Evolutionary conservation across 306 rosid genomes (phyloP).

Genomic region (Gillenia trifoliata): DNA sequence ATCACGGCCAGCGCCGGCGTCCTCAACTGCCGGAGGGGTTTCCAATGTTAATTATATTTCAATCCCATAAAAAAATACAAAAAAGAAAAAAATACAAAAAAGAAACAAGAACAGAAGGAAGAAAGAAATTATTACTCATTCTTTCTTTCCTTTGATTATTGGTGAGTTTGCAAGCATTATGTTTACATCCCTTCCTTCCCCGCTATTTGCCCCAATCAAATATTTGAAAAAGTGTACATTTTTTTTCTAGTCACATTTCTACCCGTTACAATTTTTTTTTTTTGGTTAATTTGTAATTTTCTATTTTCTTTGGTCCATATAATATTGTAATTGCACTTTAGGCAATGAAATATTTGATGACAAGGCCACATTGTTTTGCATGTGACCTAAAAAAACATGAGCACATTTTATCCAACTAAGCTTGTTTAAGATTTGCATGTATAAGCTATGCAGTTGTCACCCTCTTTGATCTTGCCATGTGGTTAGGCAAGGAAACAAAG

Average conservation of each 20-base stretch:
- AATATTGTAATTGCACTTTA: neutral
- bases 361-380: constrained; percentile 6
- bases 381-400: constrained; percentile 9
- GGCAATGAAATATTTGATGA: constrained; percentile 9
- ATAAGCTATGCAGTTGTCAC: constrained; percentile 9
- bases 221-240: constrained; percentile 58
- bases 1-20: constrained; percentile 76
- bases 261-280: neutral
- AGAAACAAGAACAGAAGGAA: constrained; percentile 27
- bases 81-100: neutral
- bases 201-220: constrained; percentile 47
- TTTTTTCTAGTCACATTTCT: constrained; percentile 28
- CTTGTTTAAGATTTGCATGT: constrained; percentile 21
- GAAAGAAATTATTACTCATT: constrained; percentile 44
- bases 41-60: constrained; percentile 42
- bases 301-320: neutral
- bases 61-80: constrained; percentile 10
- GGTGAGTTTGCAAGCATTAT: constrained; percentile 49
- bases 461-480: constrained; percentile 14
- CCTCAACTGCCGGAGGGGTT: constrained; percentile 60
- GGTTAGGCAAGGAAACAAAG: constrained; percentile 1
- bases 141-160: constrained; percentile 40
- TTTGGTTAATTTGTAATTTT: neutral
- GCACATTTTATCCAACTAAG: constrained; percentile 22
- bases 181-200: constrained; percentile 26